phyloP scores from a whole-genome alignment of 148 eudicot genomes.

The Selenicereus undatus region DNA sequence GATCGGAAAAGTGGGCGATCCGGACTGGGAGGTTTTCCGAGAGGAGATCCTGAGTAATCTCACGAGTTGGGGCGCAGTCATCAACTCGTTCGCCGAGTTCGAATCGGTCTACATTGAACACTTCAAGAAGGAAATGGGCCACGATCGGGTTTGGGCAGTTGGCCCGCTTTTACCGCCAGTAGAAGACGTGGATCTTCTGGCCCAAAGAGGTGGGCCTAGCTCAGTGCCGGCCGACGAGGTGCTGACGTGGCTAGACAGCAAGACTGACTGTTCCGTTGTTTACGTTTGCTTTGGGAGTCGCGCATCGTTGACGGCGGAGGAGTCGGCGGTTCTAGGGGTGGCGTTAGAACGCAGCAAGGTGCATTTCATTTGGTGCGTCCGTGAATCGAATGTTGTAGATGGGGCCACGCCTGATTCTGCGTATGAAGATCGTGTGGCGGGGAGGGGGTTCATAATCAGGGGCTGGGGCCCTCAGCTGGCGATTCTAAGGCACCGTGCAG shows the following conservation, averaged over 20 bases:
- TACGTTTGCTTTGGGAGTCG: conserved; percentile 35
- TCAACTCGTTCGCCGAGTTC: conserved; percentile 25
- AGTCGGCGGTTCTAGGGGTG: conserved; percentile 15
- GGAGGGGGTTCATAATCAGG: conserved; percentile 31
- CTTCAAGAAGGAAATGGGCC: conserved; percentile 25
- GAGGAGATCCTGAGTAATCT: conserved; percentile 21
- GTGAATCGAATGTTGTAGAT: not conserved
- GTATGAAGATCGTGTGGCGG: conserved; percentile 5
- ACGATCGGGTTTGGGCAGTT: conserved; percentile 26
- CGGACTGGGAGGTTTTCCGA: conserved; percentile 24
- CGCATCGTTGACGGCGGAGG: conserved; percentile 2
- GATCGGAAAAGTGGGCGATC: conserved; percentile 6
- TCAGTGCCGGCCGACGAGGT: conserved; percentile 12
- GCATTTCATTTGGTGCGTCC: conserved; percentile 25
- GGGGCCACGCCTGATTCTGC: conserved; percentile 12
- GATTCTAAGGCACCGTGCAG: conserved; percentile 34
- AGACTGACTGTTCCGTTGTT: conserved; percentile 23
- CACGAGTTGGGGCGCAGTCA: conserved; percentile 27
- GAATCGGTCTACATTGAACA: conserved; percentile 29
- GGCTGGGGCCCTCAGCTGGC: conserved; percentile 47
- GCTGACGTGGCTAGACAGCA: conserved; percentile 42
- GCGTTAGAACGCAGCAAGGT: conserved; percentile 21
- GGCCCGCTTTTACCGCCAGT: conserved; percentile 27
- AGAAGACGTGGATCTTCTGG: not conserved
- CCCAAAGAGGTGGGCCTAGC: conserved; percentile 11